These are phyloP conservation scores for Gossypium thurberi DNA, from an alignment of 345 rosid species.

Conservation along the genomic window DNA sequence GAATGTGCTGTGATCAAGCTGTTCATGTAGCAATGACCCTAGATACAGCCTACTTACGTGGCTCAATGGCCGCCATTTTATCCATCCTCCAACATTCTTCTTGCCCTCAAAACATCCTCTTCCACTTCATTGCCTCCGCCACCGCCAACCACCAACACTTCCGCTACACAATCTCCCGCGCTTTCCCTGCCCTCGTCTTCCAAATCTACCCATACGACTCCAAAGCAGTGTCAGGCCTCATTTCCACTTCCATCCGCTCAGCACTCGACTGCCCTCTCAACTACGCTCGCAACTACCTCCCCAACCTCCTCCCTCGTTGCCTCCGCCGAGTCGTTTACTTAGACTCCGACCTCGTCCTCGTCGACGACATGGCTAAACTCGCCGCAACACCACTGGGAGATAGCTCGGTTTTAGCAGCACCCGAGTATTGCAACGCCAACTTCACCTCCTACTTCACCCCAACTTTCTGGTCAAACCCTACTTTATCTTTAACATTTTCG, in stretches of 20 bases:
- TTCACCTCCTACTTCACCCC: conserved; percentile 77
- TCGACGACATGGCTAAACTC: conserved; percentile 21
- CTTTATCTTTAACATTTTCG: conserved; percentile 53
- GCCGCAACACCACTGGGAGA: conserved; percentile 40
- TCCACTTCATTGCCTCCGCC: conserved; percentile 57
- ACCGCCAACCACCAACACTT: conserved; percentile 29
- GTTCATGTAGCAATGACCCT: neutral
- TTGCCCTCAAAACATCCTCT: conserved; percentile 20
- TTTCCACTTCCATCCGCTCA: neutral
- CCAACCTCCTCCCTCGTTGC: conserved; percentile 50
- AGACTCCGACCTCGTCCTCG: conserved; percentile 73
- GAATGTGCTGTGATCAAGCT: neutral
- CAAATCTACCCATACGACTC: conserved; percentile 12
- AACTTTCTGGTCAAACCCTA: conserved; percentile 71
- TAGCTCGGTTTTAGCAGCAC: conserved; percentile 56
- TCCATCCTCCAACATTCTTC: neutral
- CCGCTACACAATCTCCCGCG: conserved; percentile 29
- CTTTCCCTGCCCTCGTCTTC: conserved; percentile 65
- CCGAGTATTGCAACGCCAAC: conserved; percentile 70
- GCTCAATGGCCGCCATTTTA: neutral
- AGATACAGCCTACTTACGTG: neutral
- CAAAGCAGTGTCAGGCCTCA: neutral
- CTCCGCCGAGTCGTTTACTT: conserved; percentile 61
- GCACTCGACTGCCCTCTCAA: neutral
- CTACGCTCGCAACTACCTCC: conserved; percentile 77